These are phyloP conservation scores for Kockovaella imperatae DNA, from an alignment of 768 basidiomycete genomes.

Conservation along the genomic window DNA sequence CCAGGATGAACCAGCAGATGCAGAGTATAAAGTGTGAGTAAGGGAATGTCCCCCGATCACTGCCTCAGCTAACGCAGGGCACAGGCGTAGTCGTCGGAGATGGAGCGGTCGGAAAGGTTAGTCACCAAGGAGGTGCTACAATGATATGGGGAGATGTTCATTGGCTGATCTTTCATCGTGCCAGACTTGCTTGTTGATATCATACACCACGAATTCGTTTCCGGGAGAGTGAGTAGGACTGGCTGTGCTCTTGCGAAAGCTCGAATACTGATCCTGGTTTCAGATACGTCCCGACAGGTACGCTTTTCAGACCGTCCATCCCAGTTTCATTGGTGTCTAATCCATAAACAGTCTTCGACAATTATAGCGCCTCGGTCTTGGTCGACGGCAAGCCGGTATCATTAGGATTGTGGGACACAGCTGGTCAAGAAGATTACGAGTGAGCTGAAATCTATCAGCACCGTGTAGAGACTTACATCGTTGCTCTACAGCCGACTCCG, in stretches of 20 bases:
- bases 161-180: slow-evolving; percentile 1
- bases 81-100: slow-evolving; percentile 92
- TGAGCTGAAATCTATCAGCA: slow-evolving; percentile 16
- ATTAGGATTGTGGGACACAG: slow-evolving; percentile 56
- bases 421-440: slow-evolving; percentile 46
- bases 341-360: slow-evolving; percentile 72
- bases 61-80: too few species aligned
- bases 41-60: slow-evolving; percentile 29
- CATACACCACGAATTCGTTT: slow-evolving; percentile 94
- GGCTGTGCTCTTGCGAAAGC: slow-evolving; percentile 2
- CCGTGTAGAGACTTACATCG: not conserved
- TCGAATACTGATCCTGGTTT: not conserved
- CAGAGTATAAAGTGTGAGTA: slow-evolving; percentile 83
- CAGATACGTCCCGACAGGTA: slow-evolving; percentile 42
- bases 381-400: slow-evolving; percentile 98
- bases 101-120: slow-evolving; percentile 91
- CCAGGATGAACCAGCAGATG: slow-evolving; percentile 51
- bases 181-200: slow-evolving; percentile 92
- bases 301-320: not conserved
- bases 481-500: slow-evolving; percentile 58
- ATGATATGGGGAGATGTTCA: not conserved
- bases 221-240: slow-evolving; percentile 51
- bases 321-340: not conserved
- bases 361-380: slow-evolving; percentile 91
- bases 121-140: slow-evolving; percentile 20